These are phyloP conservation scores for Teratosphaeria epicoccoides DNA, from an alignment of 2,329 filamentous ascomycete species.

Conservation along the genomic window DNA sequence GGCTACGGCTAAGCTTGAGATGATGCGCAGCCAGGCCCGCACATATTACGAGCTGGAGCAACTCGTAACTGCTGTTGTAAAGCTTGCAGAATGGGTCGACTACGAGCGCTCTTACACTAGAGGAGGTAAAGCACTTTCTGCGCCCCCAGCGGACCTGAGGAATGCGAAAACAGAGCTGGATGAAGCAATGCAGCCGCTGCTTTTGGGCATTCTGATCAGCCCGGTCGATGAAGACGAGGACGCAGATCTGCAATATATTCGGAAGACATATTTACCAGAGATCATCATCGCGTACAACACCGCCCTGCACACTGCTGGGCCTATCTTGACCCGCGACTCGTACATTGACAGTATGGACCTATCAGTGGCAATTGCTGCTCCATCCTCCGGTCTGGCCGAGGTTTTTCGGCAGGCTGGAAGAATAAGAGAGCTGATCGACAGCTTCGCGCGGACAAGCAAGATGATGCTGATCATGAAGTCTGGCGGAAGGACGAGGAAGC, in stretches of 20 bases:
- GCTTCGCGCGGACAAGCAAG: conserved; percentile 67
- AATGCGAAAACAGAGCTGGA: conserved; percentile 31
- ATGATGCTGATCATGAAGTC: conserved; percentile 48
- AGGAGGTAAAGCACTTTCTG: conserved; percentile 6
- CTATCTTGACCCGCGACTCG: conserved; percentile 61
- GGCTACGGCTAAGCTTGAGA: background rate
- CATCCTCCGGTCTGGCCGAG: conserved; percentile 24
- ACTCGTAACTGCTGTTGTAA: conserved; percentile 31
- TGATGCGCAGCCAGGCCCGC: conserved; percentile 15
- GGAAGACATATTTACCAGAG: conserved; percentile 74
- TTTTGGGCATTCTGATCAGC: conserved; percentile 23
- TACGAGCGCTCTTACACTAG: conserved; percentile 30
- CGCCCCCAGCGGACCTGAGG: conserved; percentile 22
- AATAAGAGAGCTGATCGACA: conserved; percentile 38
- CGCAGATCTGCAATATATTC: conserved; percentile 52
- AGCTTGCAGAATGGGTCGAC: conserved; percentile 34
- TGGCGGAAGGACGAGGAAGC: conserved; percentile 29
- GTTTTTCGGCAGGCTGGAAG: conserved; percentile 30
- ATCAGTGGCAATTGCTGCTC: conserved; percentile 60
- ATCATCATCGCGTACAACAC: conserved; percentile 73
- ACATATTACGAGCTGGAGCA: conserved; percentile 35
- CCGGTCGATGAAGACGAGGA: conserved; percentile 41
- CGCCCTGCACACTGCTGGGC: conserved; percentile 68
- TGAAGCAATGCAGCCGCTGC: conserved; percentile 28
- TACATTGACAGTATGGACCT: conserved; percentile 82